Base-by-base conservation (phyloP, 2,329 filamentous ascomycete species). In the Dendrostoma leiphaemia region DNA sequence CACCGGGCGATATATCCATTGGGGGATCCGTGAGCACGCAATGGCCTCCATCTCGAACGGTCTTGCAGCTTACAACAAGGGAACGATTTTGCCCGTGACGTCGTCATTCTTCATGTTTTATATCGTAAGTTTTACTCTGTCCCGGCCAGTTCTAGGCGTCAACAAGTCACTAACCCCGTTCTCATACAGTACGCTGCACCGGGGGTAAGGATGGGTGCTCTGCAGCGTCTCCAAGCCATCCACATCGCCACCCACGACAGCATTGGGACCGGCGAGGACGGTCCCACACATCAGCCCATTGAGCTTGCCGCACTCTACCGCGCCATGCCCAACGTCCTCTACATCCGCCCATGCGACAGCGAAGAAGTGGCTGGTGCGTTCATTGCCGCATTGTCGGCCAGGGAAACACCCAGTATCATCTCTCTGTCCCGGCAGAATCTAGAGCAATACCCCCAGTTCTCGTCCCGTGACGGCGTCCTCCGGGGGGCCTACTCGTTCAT, bases 81-180 rank as follows among this genome's bases (percentile, higher is more conserved):
- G 74, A 23, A 82, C 80, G 0, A 76, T 85, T 59, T 67, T 85
- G 7, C 82, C 82, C 0, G 68, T 84, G 32, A 85, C 82, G 1
- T 78, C 78, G 0, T 76, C 74, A 4, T 85, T 85, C 68, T 84
- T 84, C 71, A 85, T 85, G 79, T 85, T 85, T 66, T 84, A 84
- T 60, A 67, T 79, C 5, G 60, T 57, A 40, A 48, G 54, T 32
- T 19, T 1, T 32, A 2, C 24, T n/a, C n/a, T n/a, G n/a, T n/a
- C n/a, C n/a, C n/a, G n/a, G n/a, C n/a, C n/a, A n/a, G n/a, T n/a
- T n/a, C n/a, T n/a, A n/a, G n/a, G n/a, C n/a, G n/a, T n/a, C n/a
- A n/a, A n/a, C n/a, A n/a, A n/a, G n/a, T n/a, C n/a, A n/a, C n/a
- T n/a, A n/a, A n/a, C n/a, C n/a, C n/a, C n/a, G n/a, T n/a, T n/a